Base-by-base conservation (phyloP, 257 asterid genomes). In the Cynanchum wilfordii region DNA sequence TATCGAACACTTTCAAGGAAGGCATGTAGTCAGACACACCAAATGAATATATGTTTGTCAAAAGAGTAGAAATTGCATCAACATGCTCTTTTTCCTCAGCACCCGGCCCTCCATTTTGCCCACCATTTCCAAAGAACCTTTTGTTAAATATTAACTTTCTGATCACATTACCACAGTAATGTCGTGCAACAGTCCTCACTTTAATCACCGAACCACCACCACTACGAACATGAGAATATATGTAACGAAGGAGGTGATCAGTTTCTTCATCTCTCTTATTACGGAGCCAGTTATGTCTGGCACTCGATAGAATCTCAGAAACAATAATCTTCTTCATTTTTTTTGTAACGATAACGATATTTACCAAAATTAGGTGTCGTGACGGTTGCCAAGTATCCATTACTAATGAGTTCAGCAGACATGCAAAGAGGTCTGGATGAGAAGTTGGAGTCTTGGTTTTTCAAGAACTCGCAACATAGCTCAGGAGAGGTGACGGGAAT, bases 41-140 rank as follows among this genome's bases (percentile, higher is more conserved):
- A 38, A 69, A 69, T 50, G 62, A 10, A 29, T 49, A 69, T 1
- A 69, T 0, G 30, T 69, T 10, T 17, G 19, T 10, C 24, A 69
- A 38, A 19, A 50, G 13, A 3, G 47, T 69, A 30, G 50, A 69
- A 38, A 69, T 42, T 50, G 73, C 73, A 16, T 50, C 74, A 20
- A 84, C 50, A 2, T 79, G 80, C 59, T 79, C 85, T 24, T 25
- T 75, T 55, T 84, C 87, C 36, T 79, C 85, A n/a, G n/a, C 0
- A 30, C 88, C 85, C 0, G 84, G 84, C 49, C 80, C 84, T 19
- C 87, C 87, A 33, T 68, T 72, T 77, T 74, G 75, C 79, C 0
- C 63, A 2, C 86, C 82, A 0, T 2, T 4, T 30, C 70, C 77
- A 8, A 75, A 75, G 4, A 65, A 79, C 66, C 80, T 75, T 54